Conservation (phyloP, 2,329 filamentous ascomycete species). For the Paracamarosporium sp. region DNA sequence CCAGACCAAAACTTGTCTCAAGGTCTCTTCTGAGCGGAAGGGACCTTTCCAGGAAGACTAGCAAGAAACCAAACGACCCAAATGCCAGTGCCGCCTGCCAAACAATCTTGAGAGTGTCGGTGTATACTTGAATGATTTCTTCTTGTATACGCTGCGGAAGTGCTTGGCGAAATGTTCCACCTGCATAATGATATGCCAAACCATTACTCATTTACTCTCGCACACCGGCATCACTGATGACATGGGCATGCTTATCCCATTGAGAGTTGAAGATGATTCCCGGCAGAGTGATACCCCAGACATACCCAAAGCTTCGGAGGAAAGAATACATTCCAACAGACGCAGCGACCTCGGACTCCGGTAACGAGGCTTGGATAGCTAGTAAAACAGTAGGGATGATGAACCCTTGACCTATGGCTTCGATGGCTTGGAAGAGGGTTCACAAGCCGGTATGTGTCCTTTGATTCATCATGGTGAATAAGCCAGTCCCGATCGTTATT, state of each 20-base stretch:
- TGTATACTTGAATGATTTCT: too few relatives aligned
- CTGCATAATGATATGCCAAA: background rate
- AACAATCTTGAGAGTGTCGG: too few relatives aligned
- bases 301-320: slow-evolving; percentile 20
- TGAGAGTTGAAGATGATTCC: slow-evolving; percentile 14
- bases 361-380: slow-evolving; percentile 13
- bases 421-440: slow-evolving; percentile 20
- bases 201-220: too few relatives aligned
- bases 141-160: too few relatives aligned
- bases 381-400: slow-evolving; percentile 16
- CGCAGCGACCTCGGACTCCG: slow-evolving; percentile 19
- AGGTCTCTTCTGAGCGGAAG: slow-evolving; percentile 4
- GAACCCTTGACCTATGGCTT: slow-evolving; percentile 12
- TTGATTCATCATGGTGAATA: slow-evolving; percentile 13
- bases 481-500: slow-evolving; percentile 13
- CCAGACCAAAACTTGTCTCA: slow-evolving; percentile 8
- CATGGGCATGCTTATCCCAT: slow-evolving; percentile 5
- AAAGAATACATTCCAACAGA: slow-evolving; percentile 20
- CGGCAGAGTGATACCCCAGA: slow-evolving; percentile 27
- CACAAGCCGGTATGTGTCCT: slow-evolving; percentile 13
- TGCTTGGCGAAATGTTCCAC: too few relatives aligned
- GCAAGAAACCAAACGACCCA: background rate
- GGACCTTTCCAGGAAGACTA: slow-evolving; percentile 8
- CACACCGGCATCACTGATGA: background rate
- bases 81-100: slow-evolving; percentile 12